A percentile compares a stretch with the other conserved stretches of the same genome.
These are phyloP conservation scores for Quercus lobata DNA, from an alignment of 331 rosid species.

Conservation along the genomic window DNA sequence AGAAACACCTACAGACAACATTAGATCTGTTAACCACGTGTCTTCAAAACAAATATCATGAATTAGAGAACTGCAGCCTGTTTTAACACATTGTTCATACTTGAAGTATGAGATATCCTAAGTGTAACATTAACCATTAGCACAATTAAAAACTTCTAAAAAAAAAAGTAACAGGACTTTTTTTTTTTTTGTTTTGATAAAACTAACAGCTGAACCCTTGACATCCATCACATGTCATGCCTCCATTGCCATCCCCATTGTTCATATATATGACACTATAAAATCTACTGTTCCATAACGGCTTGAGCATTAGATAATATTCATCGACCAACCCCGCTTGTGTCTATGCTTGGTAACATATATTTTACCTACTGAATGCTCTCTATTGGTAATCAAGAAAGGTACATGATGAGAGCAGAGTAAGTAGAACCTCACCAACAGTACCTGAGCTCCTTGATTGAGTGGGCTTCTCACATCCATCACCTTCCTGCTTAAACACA, in stretches of 20 bases:
- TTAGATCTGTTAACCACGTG: conserved; percentile 15
- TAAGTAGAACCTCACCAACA: conserved; percentile 37
- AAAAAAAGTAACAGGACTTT: not conserved
- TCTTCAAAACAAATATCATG: not conserved
- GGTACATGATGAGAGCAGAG: not conserved
- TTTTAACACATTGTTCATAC: conserved; percentile 11
- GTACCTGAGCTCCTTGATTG: conserved; percentile 29
- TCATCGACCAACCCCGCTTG: not conserved
- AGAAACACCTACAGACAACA: conserved; percentile 43
- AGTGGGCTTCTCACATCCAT: conserved; percentile 30
- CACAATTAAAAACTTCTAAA: not conserved
- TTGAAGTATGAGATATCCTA: conserved; percentile 13
- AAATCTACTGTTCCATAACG: not conserved
- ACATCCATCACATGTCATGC: not conserved
- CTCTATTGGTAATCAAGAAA: not conserved
- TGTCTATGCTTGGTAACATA: too few relatives aligned
- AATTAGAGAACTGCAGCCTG: not conserved
- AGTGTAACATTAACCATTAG: conserved; percentile 3
- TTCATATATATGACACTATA: not conserved
- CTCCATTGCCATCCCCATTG: not conserved
- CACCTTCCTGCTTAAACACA: conserved; percentile 52
- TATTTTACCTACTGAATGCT: not conserved
- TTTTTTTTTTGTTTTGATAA: not conserved
- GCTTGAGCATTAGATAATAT: not conserved
- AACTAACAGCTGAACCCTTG: not conserved